These are phyloP conservation scores for Cicer judaicum DNA, from an alignment of 306 rosid species.

Conservation along the genomic window DNA sequence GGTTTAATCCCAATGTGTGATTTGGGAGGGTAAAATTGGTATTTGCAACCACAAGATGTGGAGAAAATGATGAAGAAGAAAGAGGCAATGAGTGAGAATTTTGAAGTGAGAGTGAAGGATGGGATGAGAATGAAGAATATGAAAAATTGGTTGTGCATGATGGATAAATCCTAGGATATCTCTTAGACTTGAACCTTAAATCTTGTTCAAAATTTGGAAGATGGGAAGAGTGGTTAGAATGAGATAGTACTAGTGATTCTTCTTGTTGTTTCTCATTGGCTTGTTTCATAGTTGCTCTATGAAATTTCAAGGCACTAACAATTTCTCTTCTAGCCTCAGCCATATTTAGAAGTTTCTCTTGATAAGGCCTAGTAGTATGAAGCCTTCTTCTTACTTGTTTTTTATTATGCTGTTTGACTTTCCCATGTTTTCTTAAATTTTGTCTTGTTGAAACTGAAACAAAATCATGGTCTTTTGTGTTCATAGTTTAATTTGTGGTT, in stretches of 20 bases:
- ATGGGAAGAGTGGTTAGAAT: constrained; percentile 37
- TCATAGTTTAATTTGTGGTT: constrained; percentile 59
- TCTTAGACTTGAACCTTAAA: constrained; percentile 53
- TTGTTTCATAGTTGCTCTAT: constrained; percentile 78
- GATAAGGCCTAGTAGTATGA: constrained; percentile 68
- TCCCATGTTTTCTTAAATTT: constrained; percentile 42
- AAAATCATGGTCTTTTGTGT: constrained; percentile 35
- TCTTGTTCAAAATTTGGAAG: constrained; percentile 52
- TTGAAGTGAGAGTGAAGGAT: constrained; percentile 37
- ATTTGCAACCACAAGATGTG: constrained; percentile 48
- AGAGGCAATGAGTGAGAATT: constrained; percentile 46
- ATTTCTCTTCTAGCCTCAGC: constrained; percentile 95
- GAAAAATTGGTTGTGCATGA: constrained; percentile 50
- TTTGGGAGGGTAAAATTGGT: constrained; percentile 61
- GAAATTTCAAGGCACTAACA: constrained; percentile 77
- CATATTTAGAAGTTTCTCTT: constrained; percentile 79
- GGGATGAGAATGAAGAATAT: constrained; percentile 40
- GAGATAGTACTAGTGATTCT: constrained; percentile 27
- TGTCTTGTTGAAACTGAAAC: constrained; percentile 17
- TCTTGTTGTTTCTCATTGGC: constrained; percentile 47
- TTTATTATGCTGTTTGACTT: constrained; percentile 55
- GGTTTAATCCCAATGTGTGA: constrained; percentile 9
- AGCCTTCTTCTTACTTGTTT: constrained; percentile 77
- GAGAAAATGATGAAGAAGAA: constrained; percentile 49
- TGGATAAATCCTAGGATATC: constrained; percentile 55